Conservation (phyloP, 805 yeast genomes). For the Spathaspora girioi region DNA sequence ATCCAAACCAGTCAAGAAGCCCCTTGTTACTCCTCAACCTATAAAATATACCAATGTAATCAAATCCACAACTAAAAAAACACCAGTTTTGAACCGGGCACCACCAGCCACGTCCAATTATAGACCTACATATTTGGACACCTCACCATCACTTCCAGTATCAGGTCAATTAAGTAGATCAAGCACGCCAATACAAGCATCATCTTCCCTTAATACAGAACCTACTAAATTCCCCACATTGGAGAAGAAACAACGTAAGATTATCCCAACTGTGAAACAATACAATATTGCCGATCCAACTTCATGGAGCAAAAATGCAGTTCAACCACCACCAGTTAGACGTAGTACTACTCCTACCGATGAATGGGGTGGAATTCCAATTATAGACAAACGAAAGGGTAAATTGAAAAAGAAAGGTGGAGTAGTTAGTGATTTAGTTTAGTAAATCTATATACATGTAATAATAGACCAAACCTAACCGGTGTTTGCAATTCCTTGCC, state of each 20-base stretch:
- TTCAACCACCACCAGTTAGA: too few relatives aligned
- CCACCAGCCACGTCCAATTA: conserved; percentile 20
- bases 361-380: conserved; percentile 5
- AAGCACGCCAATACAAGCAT: conserved; percentile 11
- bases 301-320: conserved; percentile 16
- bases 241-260: conserved; percentile 32
- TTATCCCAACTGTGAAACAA: conserved; percentile 60
- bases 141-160: conserved; percentile 27
- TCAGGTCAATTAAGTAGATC: conserved; percentile 6
- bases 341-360: neutral
- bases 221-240: conserved; percentile 47
- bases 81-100: conserved; percentile 11
- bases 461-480: neutral
- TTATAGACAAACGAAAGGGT: conserved; percentile 12
- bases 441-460: conserved; percentile 7
- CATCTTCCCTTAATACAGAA: conserved; percentile 15
- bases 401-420: conserved; percentile 18
- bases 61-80: conserved; percentile 13
- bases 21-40: conserved; percentile 14
- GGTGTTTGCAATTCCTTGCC: neutral
- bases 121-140: conserved; percentile 31
- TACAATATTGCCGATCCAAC: conserved; percentile 17
- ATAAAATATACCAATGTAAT: conserved; percentile 34
- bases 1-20: conserved; percentile 19
- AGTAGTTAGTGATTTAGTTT: conserved; percentile 1